phyloP scores from a whole-genome alignment of 2,329 filamentous ascomycete species.

The Ophiostoma pallidulum region DNA sequence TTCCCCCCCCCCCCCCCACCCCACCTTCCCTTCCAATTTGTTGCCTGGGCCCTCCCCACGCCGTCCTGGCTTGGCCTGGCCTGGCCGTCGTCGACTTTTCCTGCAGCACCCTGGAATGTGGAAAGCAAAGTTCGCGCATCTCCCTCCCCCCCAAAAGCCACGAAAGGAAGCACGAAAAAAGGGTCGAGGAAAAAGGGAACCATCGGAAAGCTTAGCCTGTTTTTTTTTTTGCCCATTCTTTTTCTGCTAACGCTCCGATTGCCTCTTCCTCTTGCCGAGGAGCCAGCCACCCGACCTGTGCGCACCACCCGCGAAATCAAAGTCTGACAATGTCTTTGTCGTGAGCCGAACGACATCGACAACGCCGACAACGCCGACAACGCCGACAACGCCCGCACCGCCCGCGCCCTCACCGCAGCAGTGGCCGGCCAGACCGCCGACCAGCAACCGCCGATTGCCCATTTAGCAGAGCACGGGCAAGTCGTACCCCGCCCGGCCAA shows the following conservation, averaged over 20 bases:
- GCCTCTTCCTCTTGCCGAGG: too few relatives aligned
- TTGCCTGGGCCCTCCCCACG: too few relatives aligned
- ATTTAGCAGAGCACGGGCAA: too few relatives aligned
- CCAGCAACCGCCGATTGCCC: too few relatives aligned
- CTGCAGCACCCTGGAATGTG: not conserved
- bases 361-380: not conserved
- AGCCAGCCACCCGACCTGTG: too few relatives aligned
- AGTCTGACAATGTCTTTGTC: slow-evolving; percentile 4
- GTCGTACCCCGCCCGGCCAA: too few relatives aligned
- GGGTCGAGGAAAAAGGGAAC: not conserved
- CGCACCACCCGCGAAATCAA: too few relatives aligned
- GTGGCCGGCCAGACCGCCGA: too few relatives aligned
- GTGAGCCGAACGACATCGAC: not conserved
- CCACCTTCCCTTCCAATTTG: slow-evolving; percentile 3
- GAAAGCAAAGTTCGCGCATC: not conserved
- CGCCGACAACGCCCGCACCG: not conserved
- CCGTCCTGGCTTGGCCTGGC: slow-evolving; percentile 2
- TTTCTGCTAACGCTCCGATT: too few relatives aligned
- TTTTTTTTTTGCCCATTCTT: too few relatives aligned
- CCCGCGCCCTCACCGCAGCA: not conserved
- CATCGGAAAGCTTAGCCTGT: not conserved
- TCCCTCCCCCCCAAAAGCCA: not conserved
- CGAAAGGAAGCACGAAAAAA: not conserved
- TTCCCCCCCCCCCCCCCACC: not conserved
- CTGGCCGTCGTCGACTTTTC: too few relatives aligned